Conservation (phyloP, 345 rosid genomes). For the Salix koriyanagi region DNA sequence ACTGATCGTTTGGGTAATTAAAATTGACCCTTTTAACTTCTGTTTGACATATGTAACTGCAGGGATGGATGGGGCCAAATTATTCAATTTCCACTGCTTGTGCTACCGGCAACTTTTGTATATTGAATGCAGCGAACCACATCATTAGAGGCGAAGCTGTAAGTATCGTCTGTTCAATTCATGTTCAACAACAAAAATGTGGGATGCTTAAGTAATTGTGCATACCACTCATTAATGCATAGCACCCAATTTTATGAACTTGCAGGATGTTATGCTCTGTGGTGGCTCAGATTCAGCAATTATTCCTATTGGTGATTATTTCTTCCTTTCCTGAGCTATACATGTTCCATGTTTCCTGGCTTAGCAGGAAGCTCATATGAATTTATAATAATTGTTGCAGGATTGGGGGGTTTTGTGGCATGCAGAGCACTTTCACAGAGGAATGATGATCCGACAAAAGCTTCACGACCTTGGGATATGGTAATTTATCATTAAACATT, state of each 20-base stretch:
- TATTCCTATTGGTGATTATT: constrained; percentile 74
- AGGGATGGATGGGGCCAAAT: constrained; percentile 99
- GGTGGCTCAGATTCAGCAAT: constrained; percentile 92
- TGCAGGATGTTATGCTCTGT: constrained; percentile 91
- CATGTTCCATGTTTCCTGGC: not conserved
- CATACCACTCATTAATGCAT: not conserved
- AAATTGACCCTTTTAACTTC: constrained; percentile 16
- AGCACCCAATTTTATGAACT: constrained; percentile 9
- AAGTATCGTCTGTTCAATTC: constrained; percentile 36
- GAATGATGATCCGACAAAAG: constrained; percentile 81
- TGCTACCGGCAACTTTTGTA: constrained; percentile 93
- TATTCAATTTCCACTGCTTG: constrained; percentile 96
- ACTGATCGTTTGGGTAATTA: constrained; percentile 7
- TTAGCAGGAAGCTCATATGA: constrained; percentile 11
- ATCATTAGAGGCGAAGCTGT: constrained; percentile 96
- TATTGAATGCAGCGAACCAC: constrained; percentile 87
- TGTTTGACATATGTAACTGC: constrained; percentile 13
- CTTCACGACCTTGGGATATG: constrained; percentile 96
- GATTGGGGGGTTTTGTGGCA: constrained; percentile 97
- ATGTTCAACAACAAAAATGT: constrained; percentile 7
- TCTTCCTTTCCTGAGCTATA: constrained; percentile 4
- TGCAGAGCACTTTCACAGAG: constrained; percentile 87
- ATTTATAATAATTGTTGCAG: constrained; percentile 39
- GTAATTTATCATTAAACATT: constrained; percentile 34
- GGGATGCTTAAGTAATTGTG: not conserved